Evolutionary conservation across 2,329 filamentous ascomycete species (phyloP).

Genomic region (Diplodia mutila): DNA sequence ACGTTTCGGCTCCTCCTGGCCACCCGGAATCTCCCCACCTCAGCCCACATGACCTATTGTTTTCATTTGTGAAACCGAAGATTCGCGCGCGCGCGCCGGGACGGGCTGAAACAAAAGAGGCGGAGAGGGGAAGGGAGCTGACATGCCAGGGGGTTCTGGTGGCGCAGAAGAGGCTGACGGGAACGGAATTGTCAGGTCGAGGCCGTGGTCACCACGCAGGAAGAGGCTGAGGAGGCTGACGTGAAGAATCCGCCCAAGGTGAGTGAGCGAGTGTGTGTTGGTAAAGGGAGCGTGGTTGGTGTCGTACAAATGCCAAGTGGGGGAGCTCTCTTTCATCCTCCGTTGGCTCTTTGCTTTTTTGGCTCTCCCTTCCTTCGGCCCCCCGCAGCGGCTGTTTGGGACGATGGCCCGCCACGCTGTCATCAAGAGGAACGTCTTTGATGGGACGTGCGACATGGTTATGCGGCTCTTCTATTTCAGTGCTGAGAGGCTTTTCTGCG

Average conservation of each 20-base stretch:
- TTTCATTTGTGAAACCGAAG: constrained; percentile 5
- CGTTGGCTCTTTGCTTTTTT: background rate
- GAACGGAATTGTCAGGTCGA: constrained; percentile 40
- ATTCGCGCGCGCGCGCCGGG: background rate
- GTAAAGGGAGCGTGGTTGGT: constrained; percentile 1
- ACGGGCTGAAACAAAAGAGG: background rate
- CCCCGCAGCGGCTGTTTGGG: background rate
- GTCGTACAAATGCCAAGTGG: constrained; percentile 20
- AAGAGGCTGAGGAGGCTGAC: constrained; percentile 42
- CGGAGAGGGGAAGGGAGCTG: background rate
- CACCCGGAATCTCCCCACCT: background rate
- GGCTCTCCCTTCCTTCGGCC: background rate
- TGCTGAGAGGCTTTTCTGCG: background rate
- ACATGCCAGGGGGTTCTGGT: background rate
- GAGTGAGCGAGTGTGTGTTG: too few relatives aligned
- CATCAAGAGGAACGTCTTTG: background rate
- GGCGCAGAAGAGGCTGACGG: background rate
- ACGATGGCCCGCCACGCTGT: background rate
- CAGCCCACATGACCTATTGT: background rate
- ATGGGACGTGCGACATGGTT: background rate
- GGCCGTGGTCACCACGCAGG: constrained; percentile 41
- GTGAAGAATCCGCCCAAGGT: constrained; percentile 52
- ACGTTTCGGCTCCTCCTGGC: background rate
- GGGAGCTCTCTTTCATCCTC: background rate
- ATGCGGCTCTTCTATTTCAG: background rate